These are phyloP conservation scores for Boeremia lycopersici DNA, from an alignment of 2,329 filamentous ascomycete species.

Conservation along the genomic window DNA sequence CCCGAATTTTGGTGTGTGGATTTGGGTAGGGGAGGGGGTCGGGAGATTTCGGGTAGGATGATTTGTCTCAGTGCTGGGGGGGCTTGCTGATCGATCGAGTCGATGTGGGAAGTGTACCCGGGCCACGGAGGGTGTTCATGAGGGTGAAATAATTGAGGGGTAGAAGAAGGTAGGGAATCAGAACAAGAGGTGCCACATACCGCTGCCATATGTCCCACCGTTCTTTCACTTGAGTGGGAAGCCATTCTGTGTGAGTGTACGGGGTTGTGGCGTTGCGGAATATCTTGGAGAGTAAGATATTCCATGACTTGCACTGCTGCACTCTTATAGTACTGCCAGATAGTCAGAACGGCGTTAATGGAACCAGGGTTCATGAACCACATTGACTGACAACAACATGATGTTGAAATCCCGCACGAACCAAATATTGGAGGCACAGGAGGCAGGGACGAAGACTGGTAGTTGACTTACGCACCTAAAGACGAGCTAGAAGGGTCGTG, in stretches of 20 bases:
- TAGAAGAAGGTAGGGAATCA: conserved; percentile 2
- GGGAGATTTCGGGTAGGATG: not conserved
- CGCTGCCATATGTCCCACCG: conserved; percentile 34
- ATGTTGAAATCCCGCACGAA: not conserved
- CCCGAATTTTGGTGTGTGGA: not conserved
- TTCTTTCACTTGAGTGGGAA: conserved; percentile 31
- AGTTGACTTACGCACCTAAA: conserved; percentile 1
- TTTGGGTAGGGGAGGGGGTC: not conserved
- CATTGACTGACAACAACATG: not conserved
- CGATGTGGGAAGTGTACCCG: not conserved
- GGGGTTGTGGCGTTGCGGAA: conserved; percentile 42
- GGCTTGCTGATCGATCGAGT: not conserved
- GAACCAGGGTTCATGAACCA: conserved; percentile 6
- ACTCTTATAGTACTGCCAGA: conserved; percentile 13
- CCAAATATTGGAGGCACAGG: not conserved
- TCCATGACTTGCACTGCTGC: conserved; percentile 34
- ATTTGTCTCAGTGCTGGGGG: not conserved
- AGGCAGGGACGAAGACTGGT: not conserved
- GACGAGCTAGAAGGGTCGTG: not conserved
- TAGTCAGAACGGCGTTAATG: conserved; percentile 1
- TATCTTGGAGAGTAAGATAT: conserved; percentile 48
- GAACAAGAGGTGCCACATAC: conserved; percentile 32
- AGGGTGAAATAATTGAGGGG: conserved; percentile 6
- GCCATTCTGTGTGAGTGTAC: conserved; percentile 39
- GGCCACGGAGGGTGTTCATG: not conserved